phyloP scores from a whole-genome alignment of 2,329 filamentous ascomycete genomes.

The Zasmidium cellare region DNA sequence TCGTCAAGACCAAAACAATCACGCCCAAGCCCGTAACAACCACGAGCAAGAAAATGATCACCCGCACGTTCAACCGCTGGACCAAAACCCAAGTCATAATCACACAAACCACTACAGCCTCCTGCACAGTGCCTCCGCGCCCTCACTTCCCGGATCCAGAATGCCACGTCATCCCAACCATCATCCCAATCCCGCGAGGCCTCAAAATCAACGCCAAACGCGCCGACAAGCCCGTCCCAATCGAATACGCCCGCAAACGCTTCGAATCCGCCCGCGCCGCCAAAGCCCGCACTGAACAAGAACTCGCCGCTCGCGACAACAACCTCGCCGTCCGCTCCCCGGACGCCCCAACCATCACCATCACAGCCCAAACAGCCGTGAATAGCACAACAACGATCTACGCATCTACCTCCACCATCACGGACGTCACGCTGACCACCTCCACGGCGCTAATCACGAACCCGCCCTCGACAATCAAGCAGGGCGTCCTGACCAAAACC shows the following conservation, averaged over 20 bases:
- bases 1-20: conserved; percentile 23
- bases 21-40: conserved; percentile 7
- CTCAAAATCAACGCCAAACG: conserved; percentile 24
- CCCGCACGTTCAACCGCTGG: conserved; percentile 32
- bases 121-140: conserved; percentile 31
- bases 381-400: conserved; percentile 23
- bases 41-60: conserved; percentile 15
- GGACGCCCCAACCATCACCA: conserved; percentile 35
- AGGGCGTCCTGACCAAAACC: conserved; percentile 2
- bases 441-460: conserved; percentile 10
- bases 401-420: conserved; percentile 6
- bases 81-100: conserved; percentile 20
- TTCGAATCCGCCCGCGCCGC: not conserved
- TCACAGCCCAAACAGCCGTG: conserved; percentile 30
- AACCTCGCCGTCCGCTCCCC: conserved; percentile 32
- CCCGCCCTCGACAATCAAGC: conserved; percentile 14
- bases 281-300: not conserved
- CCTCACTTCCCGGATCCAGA: conserved; percentile 31
- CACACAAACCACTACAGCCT: conserved; percentile 37
- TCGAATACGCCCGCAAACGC: conserved; percentile 4
- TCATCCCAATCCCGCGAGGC: conserved; percentile 41
- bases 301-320: not conserved
- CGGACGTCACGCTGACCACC: conserved; percentile 4
- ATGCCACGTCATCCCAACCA: conserved; percentile 54
- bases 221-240: conserved; percentile 1